Evolutionary conservation across 1,139 yeast genomes (phyloP).

Genomic region (Petasospora fabianii): DNA sequence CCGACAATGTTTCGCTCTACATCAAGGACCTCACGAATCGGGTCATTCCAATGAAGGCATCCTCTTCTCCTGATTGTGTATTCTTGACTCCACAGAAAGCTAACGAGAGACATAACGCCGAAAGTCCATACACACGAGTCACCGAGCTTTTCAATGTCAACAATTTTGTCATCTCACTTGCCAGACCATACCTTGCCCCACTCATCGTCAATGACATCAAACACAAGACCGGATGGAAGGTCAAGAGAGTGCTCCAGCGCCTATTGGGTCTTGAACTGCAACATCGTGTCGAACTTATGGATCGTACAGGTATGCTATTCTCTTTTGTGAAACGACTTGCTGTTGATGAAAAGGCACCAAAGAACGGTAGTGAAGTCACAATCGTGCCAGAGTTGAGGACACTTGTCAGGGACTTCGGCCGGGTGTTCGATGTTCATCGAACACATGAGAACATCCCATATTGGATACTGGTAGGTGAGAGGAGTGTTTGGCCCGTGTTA

Average conservation of each 20-base stretch:
- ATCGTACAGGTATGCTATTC: constrained; percentile 72
- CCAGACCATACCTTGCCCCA: constrained; percentile 92
- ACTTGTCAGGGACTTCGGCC: constrained; percentile 60
- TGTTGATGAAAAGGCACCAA: constrained; percentile 83
- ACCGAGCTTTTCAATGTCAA: constrained; percentile 93
- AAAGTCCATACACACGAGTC: constrained; percentile 78
- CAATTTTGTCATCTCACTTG: constrained; percentile 83
- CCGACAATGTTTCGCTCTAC: constrained; percentile 57
- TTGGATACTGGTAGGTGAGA: constrained; percentile 89
- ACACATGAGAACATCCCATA: constrained; percentile 68
- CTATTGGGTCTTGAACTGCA: constrained; percentile 59
- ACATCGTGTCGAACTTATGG: constrained; percentile 77
- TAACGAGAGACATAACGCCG: constrained; percentile 34
- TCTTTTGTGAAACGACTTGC: constrained; percentile 70
- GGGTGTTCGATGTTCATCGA: constrained; percentile 72
- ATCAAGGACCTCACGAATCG: constrained; percentile 67
- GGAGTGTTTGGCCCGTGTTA: constrained; percentile 90
- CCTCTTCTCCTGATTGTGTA: constrained; percentile 17
- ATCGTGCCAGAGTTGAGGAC: constrained; percentile 85
- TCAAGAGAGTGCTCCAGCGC: constrained; percentile 30
- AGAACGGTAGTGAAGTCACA: constrained; percentile 74
- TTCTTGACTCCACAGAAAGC: constrained; percentile 48
- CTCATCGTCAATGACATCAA: constrained; percentile 77
- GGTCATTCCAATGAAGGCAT: constrained; percentile 37
- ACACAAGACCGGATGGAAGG: constrained; percentile 43